phyloP scores from a whole-genome alignment of 2,329 filamentous ascomycete genomes.

The Cordyceps sp. region DNA sequence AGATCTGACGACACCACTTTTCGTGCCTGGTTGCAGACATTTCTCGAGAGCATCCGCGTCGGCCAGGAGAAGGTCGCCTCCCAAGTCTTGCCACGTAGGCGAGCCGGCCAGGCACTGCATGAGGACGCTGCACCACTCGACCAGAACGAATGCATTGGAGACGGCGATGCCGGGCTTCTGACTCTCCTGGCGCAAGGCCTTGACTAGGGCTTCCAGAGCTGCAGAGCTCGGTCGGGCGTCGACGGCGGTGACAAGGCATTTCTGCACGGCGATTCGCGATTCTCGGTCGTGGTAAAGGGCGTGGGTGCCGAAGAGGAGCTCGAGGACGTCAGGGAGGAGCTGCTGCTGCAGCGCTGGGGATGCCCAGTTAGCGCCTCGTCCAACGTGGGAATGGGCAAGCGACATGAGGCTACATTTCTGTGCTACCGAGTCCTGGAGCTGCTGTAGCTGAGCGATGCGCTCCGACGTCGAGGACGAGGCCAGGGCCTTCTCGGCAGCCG shows the following conservation, averaged over 20 bases:
- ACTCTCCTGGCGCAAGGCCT: constrained; percentile 53
- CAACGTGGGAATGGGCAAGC: constrained; percentile 1
- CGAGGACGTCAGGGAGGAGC: constrained; percentile 39
- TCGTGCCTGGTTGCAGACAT: constrained; percentile 51
- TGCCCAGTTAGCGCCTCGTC: constrained; percentile 5
- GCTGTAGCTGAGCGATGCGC: constrained; percentile 36
- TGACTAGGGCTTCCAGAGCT: constrained; percentile 46
- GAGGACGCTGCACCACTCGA: constrained; percentile 76
- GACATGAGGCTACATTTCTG: constrained; percentile 29
- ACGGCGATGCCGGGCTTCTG: constrained; percentile 63
- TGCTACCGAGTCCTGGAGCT: constrained; percentile 38
- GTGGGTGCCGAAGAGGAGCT: constrained; percentile 73
- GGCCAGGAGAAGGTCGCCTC: constrained; percentile 47
- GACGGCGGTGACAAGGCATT: constrained; percentile 57
- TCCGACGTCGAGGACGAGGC: constrained; percentile 44
- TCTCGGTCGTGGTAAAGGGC: constrained; percentile 71
- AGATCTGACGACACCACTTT: constrained; percentile 50
- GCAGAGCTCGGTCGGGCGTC: constrained; percentile 35
- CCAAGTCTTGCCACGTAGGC: constrained; percentile 46
- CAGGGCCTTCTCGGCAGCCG: constrained; percentile 30
- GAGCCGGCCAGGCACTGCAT: constrained; percentile 53
- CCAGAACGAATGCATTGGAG: constrained; percentile 69
- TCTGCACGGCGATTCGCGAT: constrained; percentile 69
- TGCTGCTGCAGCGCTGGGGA: constrained; percentile 28
- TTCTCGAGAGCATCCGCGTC: constrained; percentile 63